Evolutionary conservation across 495 filamentous ascomycete genomes (phyloP), one percentile per base, ranked within the genome.

Genomic region (Penicillium subrubescens): DNA sequence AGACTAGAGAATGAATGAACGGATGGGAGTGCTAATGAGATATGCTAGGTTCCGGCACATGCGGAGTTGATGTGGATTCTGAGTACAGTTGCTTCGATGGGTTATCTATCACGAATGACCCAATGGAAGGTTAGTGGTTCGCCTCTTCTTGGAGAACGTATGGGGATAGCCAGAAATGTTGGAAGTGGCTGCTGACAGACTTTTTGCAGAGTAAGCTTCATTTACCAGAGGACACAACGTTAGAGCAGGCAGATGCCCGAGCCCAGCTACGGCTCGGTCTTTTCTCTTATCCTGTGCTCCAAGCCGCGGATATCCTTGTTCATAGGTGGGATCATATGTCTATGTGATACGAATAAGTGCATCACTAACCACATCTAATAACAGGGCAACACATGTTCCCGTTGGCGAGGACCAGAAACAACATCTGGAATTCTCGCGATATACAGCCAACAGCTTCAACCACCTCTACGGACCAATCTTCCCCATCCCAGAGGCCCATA

Each of bases 41-140:
- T 25, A 46, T 15, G 55, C 19, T 64, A 91, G 88, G 88, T 97
- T 11, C 84, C 86, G 10, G 87, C 87, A 27, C 95, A 97, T 79
- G 75, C 89, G 6, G 93, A 97, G 75, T 80, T 99, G 65, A 94
- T 95, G 87, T 99, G 96, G 95, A 96, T 98, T 63, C 76, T 99
- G 59, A 93, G 92, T 69, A 96, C 93, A 60, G 88, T 89, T 41
- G 92, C 96, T 33, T 91, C 88, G 5, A 93, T 91, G 79, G 95
- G 96, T 14, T 93, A 96, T 75, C 81, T 99, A 34, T 89, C 87
- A 3, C 84, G 96, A 12, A 99, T 99, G 96, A 98, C 95, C 44
- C 94, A 97, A 78, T 98, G 94, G 94, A 99, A 98, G 86, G 92
- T 93, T 60, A 68, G 81, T 73, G 34, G 5, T 19, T 35, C 0